These are phyloP conservation scores for Elsinoe necatrix DNA, from an alignment of 2,329 filamentous ascomycete genomes.

Conservation along the genomic window DNA sequence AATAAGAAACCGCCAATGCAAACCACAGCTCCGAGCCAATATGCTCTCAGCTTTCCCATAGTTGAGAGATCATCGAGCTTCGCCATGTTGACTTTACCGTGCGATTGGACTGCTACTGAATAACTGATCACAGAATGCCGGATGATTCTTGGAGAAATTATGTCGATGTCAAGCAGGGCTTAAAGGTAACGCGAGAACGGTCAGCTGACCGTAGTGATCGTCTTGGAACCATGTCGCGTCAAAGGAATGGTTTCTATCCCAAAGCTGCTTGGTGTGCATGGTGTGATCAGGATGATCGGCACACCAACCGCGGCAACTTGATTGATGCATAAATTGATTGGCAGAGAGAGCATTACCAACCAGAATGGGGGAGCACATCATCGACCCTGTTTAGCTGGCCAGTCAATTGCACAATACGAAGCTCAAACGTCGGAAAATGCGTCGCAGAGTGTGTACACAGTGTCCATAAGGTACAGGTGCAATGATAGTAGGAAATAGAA, in stretches of 20 bases:
- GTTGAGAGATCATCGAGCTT: slow-evolving; percentile 2
- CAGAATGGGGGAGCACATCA: background rate
- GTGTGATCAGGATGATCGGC: slow-evolving; percentile 11
- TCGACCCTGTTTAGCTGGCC: too few relatives aligned
- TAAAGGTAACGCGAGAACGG: background rate
- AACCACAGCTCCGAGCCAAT: slow-evolving; percentile 44
- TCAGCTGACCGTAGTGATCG: background rate
- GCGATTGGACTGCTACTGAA: background rate
- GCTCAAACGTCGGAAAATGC: too few relatives aligned
- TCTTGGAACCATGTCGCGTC: background rate
- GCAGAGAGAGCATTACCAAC: background rate
- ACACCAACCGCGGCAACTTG: background rate
- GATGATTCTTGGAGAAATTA: too few relatives aligned
- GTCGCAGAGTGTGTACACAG: too few relatives aligned
- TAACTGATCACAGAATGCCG: too few relatives aligned
- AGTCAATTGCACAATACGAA: too few relatives aligned
- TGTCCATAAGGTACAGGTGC: too few relatives aligned
- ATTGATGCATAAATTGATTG: background rate
- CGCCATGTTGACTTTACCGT: background rate
- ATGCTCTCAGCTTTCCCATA: slow-evolving; percentile 38
- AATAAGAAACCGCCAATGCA: slow-evolving; percentile 46
- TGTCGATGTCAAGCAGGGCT: too few relatives aligned
- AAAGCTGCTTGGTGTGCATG: slow-evolving; percentile 4
- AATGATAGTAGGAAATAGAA: too few relatives aligned
- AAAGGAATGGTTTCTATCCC: background rate